These are phyloP conservation scores for Amorphotheca resinae DNA, from an alignment of 495 filamentous ascomycete genomes.

Conservation along the genomic window DNA sequence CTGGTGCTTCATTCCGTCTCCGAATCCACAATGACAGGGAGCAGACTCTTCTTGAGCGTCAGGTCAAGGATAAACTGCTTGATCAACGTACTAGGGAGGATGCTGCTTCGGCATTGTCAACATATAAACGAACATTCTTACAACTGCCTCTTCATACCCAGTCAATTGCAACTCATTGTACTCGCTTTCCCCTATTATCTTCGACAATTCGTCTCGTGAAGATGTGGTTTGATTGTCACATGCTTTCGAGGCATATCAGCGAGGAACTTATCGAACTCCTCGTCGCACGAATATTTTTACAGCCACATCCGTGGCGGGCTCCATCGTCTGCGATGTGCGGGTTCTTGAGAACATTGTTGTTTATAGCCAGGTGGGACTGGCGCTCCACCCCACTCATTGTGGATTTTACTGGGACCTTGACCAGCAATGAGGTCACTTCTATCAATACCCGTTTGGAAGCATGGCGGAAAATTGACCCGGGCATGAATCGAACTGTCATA, in stretches of 20 bases:
- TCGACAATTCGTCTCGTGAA: slow-evolving; percentile 81
- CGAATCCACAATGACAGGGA: slow-evolving; percentile 77
- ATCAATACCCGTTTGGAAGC: slow-evolving; percentile 64
- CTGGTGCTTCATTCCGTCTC: slow-evolving; percentile 53
- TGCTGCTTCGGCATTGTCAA: slow-evolving; percentile 50
- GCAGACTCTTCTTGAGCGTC: slow-evolving; percentile 62
- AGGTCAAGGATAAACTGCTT: slow-evolving; percentile 56
- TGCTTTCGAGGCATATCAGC: slow-evolving; percentile 60
- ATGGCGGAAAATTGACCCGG: slow-evolving; percentile 76
- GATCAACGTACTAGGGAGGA: slow-evolving; percentile 51
- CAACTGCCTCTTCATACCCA: slow-evolving; percentile 69
- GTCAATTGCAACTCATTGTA: slow-evolving; percentile 63
- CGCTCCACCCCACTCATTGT: slow-evolving; percentile 66
- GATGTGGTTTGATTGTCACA: slow-evolving; percentile 76
- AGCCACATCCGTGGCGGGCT: slow-evolving; percentile 65
- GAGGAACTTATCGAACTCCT: slow-evolving; percentile 78
- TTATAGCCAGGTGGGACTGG: slow-evolving; percentile 87
- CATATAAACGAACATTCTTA: slow-evolving; percentile 58
- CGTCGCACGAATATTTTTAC: slow-evolving; percentile 61
- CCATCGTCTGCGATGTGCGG: slow-evolving; percentile 72
- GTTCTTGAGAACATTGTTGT: slow-evolving; percentile 65
- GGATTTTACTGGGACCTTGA: slow-evolving; percentile 49
- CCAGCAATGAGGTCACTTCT: slow-evolving; percentile 38
- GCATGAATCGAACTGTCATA: slow-evolving; percentile 70
- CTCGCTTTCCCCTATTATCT: slow-evolving; percentile 68